These are phyloP conservation scores for Capronia americana DNA, from an alignment of 2,329 filamentous ascomycete species.

Conservation along the genomic window DNA sequence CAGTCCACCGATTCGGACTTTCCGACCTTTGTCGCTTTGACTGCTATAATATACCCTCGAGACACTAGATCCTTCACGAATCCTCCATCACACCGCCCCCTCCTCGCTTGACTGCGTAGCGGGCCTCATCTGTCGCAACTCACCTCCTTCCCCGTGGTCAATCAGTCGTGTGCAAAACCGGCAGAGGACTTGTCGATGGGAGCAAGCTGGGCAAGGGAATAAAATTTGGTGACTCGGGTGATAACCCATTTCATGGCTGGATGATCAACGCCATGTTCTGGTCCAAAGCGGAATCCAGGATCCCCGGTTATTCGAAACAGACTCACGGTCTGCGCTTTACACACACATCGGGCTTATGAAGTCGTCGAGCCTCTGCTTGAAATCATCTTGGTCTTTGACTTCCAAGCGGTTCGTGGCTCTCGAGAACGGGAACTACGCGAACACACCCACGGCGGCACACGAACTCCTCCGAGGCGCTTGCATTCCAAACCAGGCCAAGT, in stretches of 20 bases:
- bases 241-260: conserved; percentile 22
- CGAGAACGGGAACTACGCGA: conserved; percentile 20
- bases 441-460: conserved; percentile 4
- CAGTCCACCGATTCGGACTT: neutral
- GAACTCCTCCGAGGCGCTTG: conserved; percentile 16
- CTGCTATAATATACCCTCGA: conserved; percentile 14
- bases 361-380: neutral
- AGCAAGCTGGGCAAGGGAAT: conserved; percentile 3
- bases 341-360: conserved; percentile 1
- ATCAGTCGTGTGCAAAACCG: neutral
- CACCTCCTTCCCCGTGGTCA: conserved; percentile 4
- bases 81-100: conserved; percentile 20
- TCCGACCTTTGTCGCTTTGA: conserved; percentile 13
- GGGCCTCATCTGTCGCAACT: conserved; percentile 8
- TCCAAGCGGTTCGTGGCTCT: neutral
- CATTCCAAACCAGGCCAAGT: conserved; percentile 27
- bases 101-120: conserved; percentile 20
- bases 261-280: conserved; percentile 33
- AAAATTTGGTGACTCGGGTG: conserved; percentile 16
- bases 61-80: conserved; percentile 21
- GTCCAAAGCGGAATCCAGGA: conserved; percentile 25
- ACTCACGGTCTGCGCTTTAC: neutral
- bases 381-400: neutral
- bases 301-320: conserved; percentile 14
- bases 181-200: neutral